Evolutionary conservation across 2,329 filamentous ascomycete species (phyloP).

Genomic region (Trichothecium sympodiale): DNA sequence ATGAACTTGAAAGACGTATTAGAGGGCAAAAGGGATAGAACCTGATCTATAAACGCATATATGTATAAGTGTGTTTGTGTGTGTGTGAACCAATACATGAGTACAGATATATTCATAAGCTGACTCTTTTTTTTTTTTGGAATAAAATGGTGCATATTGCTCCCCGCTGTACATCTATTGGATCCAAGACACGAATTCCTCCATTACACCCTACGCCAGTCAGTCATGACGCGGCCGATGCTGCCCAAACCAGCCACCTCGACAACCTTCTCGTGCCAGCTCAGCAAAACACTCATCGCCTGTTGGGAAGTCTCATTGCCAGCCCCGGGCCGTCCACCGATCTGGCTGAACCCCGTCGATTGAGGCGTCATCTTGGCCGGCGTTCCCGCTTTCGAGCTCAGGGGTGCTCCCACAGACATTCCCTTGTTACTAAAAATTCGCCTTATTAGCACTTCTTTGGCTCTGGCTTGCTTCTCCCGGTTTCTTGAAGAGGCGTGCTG

Average conservation of each 20-base stretch:
- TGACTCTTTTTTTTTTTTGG: conserved; percentile 10
- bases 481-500: too few species aligned
- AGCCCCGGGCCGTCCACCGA: conserved; percentile 42
- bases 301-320: conserved; percentile 62
- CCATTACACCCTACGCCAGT: conserved; percentile 63
- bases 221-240: conserved; percentile 91
- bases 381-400: conserved; percentile 30
- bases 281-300: conserved; percentile 91
- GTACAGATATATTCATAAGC: conserved; percentile 8
- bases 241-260: conserved; percentile 85
- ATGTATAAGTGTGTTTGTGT: too few species aligned
- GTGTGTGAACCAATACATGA: conserved; percentile 3
- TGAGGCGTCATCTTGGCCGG: conserved; percentile 51
- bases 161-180: background rate
- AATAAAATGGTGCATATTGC: conserved; percentile 3
- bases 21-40: conserved; percentile 4
- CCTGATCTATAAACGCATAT: too few species aligned
- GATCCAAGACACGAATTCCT: background rate
- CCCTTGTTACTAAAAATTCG: conserved; percentile 78
- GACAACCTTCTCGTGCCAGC: conserved; percentile 98
- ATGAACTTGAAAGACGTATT: conserved; percentile 79
- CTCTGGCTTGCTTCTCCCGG: too few species aligned
- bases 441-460: too few species aligned
- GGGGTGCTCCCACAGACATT: conserved; percentile 48
- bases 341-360: conserved; percentile 80